phyloP scores from a whole-genome alignment of 106 monocot species.

The Dendrobium nobile region DNA sequence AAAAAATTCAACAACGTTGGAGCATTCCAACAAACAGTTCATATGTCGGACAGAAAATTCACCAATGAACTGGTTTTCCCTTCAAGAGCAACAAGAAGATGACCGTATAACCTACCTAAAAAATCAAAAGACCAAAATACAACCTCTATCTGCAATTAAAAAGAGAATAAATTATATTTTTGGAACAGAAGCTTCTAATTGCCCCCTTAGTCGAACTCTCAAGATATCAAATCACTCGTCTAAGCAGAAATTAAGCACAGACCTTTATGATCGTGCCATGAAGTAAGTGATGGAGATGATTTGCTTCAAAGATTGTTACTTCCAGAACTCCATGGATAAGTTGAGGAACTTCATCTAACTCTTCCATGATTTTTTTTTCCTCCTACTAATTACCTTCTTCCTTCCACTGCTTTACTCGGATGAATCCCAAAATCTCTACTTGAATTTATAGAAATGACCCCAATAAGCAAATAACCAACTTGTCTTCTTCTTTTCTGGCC shows the following conservation, averaged over 20 bases:
- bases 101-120: too few species aligned
- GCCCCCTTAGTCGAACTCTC: too few species aligned
- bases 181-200: too few species aligned
- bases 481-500: too few species aligned
- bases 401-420: background rate
- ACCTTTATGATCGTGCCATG: conserved; percentile 29
- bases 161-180: too few species aligned
- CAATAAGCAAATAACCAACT: too few species aligned
- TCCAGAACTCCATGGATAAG: conserved; percentile 52
- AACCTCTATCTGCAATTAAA: too few species aligned
- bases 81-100: too few species aligned
- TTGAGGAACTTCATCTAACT: conserved; percentile 13
- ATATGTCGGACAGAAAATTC: background rate
- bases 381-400: background rate
- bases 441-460: background rate
- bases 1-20: too few species aligned
- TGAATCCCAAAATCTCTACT: background rate
- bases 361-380: conserved; percentile 17
- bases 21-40: background rate
- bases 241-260: background rate
- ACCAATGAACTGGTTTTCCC: background rate
- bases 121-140: too few species aligned
- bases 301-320: conserved; percentile 35
- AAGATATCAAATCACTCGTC: too few species aligned
- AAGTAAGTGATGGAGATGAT: conserved; percentile 35